Evolutionary conservation across 179 eudicot genomes (phyloP), one percentile per base, ranked within the genome.

Genomic region (Camellia oleifera): DNA sequence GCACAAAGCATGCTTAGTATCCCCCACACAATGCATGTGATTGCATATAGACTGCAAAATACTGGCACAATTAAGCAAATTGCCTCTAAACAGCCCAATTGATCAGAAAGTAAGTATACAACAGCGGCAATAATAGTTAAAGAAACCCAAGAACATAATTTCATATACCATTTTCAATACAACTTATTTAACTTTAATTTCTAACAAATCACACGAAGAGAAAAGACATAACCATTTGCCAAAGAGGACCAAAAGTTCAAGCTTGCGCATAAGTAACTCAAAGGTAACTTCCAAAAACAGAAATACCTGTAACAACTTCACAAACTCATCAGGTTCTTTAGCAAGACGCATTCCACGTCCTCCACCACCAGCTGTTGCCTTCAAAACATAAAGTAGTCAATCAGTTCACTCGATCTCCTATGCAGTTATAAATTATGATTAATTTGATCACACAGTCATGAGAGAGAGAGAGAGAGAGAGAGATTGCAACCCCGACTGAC

Each of bases 291-390:
- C 44, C 53, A 63, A 3, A 44, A 54, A 69, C 60, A 20, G 63
- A 62, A 61, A 56, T 81, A 96, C 99, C 98, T 96, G 99, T 78
- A 96, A 88, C 86, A 96, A 84, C 86, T 96, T 96, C 83, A 96
- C 97, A 84, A 96, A 96, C 85, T 96, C 99, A 74, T 88, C 88
- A 77, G 94, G 98, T 81, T 91, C 93, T 77, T 90, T 94, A 84
- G 99, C 99, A 86, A 96, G 99, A 80, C 99, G 99, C 99, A 96
- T 96, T 80, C 99, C 99, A 85, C 98, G 99, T 64, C 99, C 99
- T 83, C 98, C 99, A 60, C 98, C 99, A 76, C 99, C 99, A 75
- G 99, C 99, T 83, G 99, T 96, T 85, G 99, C 99, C 99, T 96
- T 77, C 78, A 84, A 85, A 77, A 67, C 8, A 63, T 18, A 70